These are phyloP conservation scores for Globisporangium apiculatum DNA, from an alignment of 352 stramenopile genomes.

Conservation along the genomic window DNA sequence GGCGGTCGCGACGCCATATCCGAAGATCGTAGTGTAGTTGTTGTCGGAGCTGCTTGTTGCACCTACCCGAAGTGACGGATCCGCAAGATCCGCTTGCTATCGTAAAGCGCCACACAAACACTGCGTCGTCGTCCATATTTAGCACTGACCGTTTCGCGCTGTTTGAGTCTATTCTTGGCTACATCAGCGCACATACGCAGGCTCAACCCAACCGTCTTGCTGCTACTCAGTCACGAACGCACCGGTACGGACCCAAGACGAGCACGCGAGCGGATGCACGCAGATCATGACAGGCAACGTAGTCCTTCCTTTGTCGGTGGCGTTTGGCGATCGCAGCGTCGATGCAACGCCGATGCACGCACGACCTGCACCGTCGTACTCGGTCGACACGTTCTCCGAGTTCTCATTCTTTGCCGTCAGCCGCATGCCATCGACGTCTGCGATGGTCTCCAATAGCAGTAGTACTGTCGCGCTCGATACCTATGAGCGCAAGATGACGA, in stretches of 20 bases:
- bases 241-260: background rate
- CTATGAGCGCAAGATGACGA: background rate
- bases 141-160: no score
- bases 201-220: background rate
- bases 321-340: background rate
- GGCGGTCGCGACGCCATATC: background rate
- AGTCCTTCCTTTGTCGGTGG: conserved; percentile 7
- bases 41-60: no score
- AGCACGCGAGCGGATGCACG: background rate
- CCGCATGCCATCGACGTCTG: conserved; percentile 20
- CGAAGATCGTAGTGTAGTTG: background rate
- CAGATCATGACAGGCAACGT: conserved; percentile 9
- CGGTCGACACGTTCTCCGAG: conserved; percentile 52
- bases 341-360: background rate
- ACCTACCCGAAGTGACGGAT: no score
- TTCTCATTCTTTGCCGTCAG: conserved; percentile 31
- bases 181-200: no score
- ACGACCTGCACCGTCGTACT: conserved; percentile 19
- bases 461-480: no score
- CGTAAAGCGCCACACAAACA: no score
- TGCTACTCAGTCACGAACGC: background rate
- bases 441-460: background rate
- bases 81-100: no score
- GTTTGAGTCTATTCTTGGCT: no score
- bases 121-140: no score